Conservation (phyloP, 495 filamentous ascomycete species). For the Penicillium egyptiacum region DNA sequence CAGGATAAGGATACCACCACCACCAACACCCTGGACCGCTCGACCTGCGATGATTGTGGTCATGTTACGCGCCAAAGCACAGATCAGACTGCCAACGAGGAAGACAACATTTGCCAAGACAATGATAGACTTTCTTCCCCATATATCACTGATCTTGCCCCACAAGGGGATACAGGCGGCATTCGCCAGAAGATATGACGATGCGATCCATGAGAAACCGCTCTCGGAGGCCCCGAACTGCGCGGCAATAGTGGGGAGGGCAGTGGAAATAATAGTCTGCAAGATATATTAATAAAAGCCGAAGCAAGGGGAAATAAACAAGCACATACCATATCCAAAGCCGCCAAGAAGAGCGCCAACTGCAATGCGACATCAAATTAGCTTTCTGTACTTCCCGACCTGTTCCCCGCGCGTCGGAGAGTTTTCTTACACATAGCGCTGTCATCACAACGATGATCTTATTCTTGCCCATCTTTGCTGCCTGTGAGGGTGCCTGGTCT, state of each 20-base stretch:
- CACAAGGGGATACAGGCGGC: conserved; percentile 69
- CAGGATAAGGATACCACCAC: conserved; percentile 76
- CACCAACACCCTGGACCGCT: conserved; percentile 80
- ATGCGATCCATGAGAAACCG: conserved; percentile 78
- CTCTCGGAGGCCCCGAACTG: conserved; percentile 60
- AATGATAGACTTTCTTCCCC: conserved; percentile 78
- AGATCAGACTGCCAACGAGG: conserved; percentile 72
- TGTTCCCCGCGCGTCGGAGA: background rate
- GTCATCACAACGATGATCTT: conserved; percentile 52
- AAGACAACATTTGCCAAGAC: conserved; percentile 72
- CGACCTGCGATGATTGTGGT: conserved; percentile 73
- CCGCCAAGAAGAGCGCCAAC: conserved; percentile 54
- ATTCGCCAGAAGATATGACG: conserved; percentile 67
- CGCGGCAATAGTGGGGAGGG: conserved; percentile 62
- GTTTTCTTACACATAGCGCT: conserved; percentile 47
- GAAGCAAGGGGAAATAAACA: background rate
- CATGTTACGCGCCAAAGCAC: conserved; percentile 65
- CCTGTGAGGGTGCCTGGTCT: conserved; percentile 41
- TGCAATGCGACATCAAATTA: conserved; percentile 25
- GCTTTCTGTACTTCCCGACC: conserved; percentile 1
- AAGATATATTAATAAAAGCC: conserved; percentile 1
- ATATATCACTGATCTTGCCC: conserved; percentile 87
- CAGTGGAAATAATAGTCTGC: conserved; percentile 55
- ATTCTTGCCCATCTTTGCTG: conserved; percentile 46
- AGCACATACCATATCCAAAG: conserved; percentile 50